Evolutionary conservation across 495 filamentous ascomycete species (phyloP), one percentile per base, ranked within the genome.

Genomic region (Annulohypoxylon nitens): DNA sequence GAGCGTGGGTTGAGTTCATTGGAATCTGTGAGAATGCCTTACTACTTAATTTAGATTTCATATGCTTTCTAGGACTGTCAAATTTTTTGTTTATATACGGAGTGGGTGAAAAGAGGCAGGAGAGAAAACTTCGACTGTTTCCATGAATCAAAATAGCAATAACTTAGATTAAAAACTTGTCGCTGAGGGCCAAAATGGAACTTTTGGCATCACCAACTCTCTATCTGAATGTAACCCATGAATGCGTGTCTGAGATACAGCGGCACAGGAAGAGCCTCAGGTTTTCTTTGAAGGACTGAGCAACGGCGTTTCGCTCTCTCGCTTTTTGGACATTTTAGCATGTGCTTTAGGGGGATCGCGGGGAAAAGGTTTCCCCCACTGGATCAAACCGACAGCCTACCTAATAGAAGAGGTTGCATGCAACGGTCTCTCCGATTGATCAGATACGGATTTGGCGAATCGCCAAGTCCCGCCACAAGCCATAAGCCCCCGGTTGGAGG

Each of bases 371-470:
- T 7, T 4, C 48, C 43, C 3, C 7, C 25, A 18, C 11, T 25
- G 8, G 36, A 34, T 43, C 43, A 8, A 3, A 18, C 20, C 14
- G 12, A 3, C 14, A 54, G 64, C 62, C 36, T 65, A n/a, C 36
- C 43, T 34, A 7, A 37, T 11, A n/a, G 53, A 36, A 11, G 39
- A 43, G 47, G 34, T 59, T 37, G 30, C 61, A 55, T 33, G 34
- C 34, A 16, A 53, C 64, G 64, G 64, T 55, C 26, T 58, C 34
- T 26, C 64, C 64, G 64, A 67, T 58, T 48, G 20, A 26, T 39
- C 33, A 4, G 23, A 14, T 36, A 23, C 41, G 30, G 41, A 34
- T 14, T 25, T 54, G 37, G 36, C 33, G 36, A 61, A 43, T 10
- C 25, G 53, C 68, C 23, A 70, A 61, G 53, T 50, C 58, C 10